Evolutionary conservation across 352 stramenopile genomes (phyloP).

Genomic region (Pythium scleroteichum): DNA sequence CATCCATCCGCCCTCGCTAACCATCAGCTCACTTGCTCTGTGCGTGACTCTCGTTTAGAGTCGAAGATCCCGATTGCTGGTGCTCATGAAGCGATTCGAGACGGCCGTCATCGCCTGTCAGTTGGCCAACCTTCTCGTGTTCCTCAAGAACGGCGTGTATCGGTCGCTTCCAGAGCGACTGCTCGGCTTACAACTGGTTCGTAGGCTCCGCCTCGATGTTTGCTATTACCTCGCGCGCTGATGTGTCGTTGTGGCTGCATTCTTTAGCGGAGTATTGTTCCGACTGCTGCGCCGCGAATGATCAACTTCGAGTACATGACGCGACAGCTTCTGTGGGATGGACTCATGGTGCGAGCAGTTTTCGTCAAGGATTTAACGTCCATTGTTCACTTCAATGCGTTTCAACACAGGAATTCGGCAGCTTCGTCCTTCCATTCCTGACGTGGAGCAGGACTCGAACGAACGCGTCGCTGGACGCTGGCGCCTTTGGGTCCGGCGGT

Average conservation of each 20-base stretch:
- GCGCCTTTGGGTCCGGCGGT: slow-evolving; percentile 13
- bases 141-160: slow-evolving; percentile 71
- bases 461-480: slow-evolving; percentile 1
- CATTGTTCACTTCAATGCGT: too few relatives aligned
- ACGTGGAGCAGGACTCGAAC: slow-evolving; percentile 57
- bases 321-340: slow-evolving; percentile 79
- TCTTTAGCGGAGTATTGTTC: slow-evolving; percentile 53
- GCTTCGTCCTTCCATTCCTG: slow-evolving; percentile 70
- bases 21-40: not conserved
- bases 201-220: not conserved
- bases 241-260: too few relatives aligned
- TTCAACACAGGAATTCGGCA: slow-evolving; percentile 68
- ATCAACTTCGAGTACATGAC: slow-evolving; percentile 91
- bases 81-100: slow-evolving; percentile 71
- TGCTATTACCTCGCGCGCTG: too few relatives aligned
- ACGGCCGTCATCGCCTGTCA: slow-evolving; percentile 67
- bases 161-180: slow-evolving; percentile 72
- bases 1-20: not conserved
- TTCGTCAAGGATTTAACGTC: too few relatives aligned
- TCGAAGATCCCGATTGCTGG: slow-evolving; percentile 39
- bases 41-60: slow-evolving; percentile 12
- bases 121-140: slow-evolving; percentile 70
- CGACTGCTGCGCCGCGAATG: slow-evolving; percentile 50
- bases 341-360: slow-evolving; percentile 76
- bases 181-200: slow-evolving; percentile 72